These are phyloP conservation scores for Tuber microsphaerosporum DNA, from an alignment of 495 filamentous ascomycete species.

Conservation along the genomic window DNA sequence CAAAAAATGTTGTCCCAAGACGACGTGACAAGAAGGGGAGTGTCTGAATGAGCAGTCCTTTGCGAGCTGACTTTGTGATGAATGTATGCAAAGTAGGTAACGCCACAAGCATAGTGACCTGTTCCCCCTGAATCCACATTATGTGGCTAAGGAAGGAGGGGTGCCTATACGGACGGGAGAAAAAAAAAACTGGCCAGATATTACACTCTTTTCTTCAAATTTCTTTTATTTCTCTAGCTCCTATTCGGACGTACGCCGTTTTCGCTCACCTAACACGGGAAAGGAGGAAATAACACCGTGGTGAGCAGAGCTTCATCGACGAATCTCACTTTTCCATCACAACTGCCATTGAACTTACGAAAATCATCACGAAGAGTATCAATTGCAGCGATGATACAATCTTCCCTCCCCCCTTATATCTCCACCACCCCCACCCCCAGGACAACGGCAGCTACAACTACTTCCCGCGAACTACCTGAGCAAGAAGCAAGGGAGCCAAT, in stretches of 20 bases:
- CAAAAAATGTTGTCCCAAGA: background rate
- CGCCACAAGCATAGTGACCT: background rate
- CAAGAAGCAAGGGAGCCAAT: background rate
- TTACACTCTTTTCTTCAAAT: background rate
- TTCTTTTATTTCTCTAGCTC: background rate
- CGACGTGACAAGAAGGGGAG: background rate
- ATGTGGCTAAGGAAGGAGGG: background rate
- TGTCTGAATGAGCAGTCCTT: background rate
- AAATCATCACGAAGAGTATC: background rate
- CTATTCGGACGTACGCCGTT: background rate
- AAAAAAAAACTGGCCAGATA: background rate
- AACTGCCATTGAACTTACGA: background rate
- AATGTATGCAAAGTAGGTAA: background rate
- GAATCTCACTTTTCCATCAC: background rate
- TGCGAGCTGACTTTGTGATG: background rate
- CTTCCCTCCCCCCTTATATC: background rate
- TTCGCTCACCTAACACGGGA: background rate
- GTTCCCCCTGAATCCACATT: background rate
- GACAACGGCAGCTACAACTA: background rate
- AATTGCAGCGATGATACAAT: conserved; percentile 1
- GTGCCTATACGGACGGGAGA: background rate
- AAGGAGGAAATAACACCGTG: background rate
- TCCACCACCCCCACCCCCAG: background rate
- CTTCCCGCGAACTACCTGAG: background rate
- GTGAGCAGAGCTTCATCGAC: background rate